phyloP scores from a whole-genome alignment of 2,329 filamentous ascomycete species.

The Phialophora macrospora region DNA sequence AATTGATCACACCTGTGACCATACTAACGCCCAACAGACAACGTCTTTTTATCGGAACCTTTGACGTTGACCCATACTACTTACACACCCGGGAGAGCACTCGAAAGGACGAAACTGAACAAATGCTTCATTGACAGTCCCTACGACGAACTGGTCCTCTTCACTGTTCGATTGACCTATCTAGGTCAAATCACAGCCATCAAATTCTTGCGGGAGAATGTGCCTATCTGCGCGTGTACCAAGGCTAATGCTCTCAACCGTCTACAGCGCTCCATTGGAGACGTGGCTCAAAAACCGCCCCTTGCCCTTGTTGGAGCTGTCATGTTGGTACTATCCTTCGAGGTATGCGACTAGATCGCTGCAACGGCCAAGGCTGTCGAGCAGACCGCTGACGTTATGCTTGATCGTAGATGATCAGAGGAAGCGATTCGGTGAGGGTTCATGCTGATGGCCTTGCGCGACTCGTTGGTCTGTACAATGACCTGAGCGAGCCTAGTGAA shows the following conservation, averaged over 20 bases:
- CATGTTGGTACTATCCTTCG: constrained; percentile 19
- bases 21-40: constrained; percentile 11
- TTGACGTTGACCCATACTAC: constrained; percentile 5
- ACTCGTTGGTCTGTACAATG: constrained; percentile 14
- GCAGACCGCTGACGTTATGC: not conserved
- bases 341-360: constrained; percentile 9
- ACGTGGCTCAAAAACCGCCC: constrained; percentile 1
- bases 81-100: not conserved
- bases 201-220: constrained; percentile 9
- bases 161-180: constrained; percentile 12
- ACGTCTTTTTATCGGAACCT: constrained; percentile 20
- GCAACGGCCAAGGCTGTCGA: not conserved
- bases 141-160: constrained; percentile 19
- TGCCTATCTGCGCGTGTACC: constrained; percentile 6
- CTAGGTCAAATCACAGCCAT: constrained; percentile 22
- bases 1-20: not conserved
- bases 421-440: constrained; percentile 9
- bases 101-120: constrained; percentile 2
- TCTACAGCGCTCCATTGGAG: constrained; percentile 12
- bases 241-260: constrained; percentile 18
- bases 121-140: constrained; percentile 7
- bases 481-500: not conserved
- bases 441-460: constrained; percentile 16
- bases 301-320: constrained; percentile 6
- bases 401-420: constrained; percentile 18